Base-by-base conservation (phyloP, 805 yeast genomes). In the Ogataea saltuana region DNA sequence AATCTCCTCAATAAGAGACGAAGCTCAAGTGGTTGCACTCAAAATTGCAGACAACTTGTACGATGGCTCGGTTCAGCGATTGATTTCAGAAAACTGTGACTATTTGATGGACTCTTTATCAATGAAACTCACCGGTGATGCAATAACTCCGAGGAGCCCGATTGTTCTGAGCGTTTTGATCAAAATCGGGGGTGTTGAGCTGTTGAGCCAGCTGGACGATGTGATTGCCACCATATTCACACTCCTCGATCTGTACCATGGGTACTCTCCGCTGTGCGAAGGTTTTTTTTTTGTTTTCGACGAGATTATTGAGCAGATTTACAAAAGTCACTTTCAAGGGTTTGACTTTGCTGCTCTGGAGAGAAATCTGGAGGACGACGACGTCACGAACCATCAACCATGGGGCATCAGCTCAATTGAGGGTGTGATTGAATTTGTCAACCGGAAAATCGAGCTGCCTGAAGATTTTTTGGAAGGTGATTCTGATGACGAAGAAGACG, bases 51-150 rank as follows among this genome's bases (percentile, higher is more conserved):
- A 62, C 8, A 59, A 68, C 4, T 65, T 81, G 10, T 84, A 82
- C 46, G 54, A 67, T 25, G 83, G 83, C 0, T 78, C 88, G 0
- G 62, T 90, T 2, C 67, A 67, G 25, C 61, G 63, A 3, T 58
- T 91, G 45, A 70, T 93, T 2, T 55, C 72, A 27, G 80, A 78
- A 19, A 91, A 89, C 59, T 73, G 81, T 44, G 97, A 91, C 54
- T 90, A 90, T 57, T 63, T 91, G 15, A 68, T 89, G 12, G 97
- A 93, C 58, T 67, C 88, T 0, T 68, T 89, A n/a, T 83, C 95
- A 3, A 63, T 80, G 21, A 77, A 75, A 48, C 67, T 93, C 41
- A 79, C 88, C 20, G 76, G 85, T 2, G 80, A 89, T 4, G 71
- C 82, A 42, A 74, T 91, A 4, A 76, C 88, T 1, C 91, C 96